These are phyloP conservation scores for Danielozyma ontarioensis DNA, from an alignment of 805 yeast genomes.

Conservation along the genomic window DNA sequence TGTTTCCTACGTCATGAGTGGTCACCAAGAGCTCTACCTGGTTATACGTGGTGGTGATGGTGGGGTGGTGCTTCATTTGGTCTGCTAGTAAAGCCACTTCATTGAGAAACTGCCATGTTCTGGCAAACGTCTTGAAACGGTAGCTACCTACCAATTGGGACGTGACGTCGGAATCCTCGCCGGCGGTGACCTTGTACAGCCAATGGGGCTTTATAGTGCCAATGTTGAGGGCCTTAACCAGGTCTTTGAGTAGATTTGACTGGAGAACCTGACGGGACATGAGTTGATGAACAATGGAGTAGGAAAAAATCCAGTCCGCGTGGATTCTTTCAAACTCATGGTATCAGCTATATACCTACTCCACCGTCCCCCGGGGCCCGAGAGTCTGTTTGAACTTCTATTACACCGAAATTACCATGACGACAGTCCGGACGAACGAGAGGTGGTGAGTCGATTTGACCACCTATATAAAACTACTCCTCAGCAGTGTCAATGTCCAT, in stretches of 20 bases:
- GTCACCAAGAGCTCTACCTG: slow-evolving; percentile 48
- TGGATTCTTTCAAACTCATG: slow-evolving; percentile 15
- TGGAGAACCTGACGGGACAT: slow-evolving; percentile 1
- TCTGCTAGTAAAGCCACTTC: slow-evolving; percentile 55
- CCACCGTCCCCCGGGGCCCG: slow-evolving; percentile 26
- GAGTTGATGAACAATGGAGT: too few species aligned
- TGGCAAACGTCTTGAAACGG: slow-evolving; percentile 47
- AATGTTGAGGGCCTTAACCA: slow-evolving; percentile 2
- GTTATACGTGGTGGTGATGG: slow-evolving; percentile 59
- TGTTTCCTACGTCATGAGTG: slow-evolving; percentile 58
- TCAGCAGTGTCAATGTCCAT: slow-evolving; percentile 27
- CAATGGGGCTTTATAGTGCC: not conserved
- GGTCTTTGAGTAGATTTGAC: slow-evolving; percentile 3
- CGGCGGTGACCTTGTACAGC: not conserved
- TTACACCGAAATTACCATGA: slow-evolving; percentile 30
- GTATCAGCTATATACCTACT: slow-evolving; percentile 34
- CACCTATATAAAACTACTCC: slow-evolving; percentile 12
- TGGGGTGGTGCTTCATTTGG: slow-evolving; percentile 64
- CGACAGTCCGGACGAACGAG: slow-evolving; percentile 20
- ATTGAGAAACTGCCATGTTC: slow-evolving; percentile 64
- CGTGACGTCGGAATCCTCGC: not conserved
- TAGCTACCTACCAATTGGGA: slow-evolving; percentile 28
- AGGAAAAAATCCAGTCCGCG: too few species aligned
- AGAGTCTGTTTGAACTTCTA: slow-evolving; percentile 24
- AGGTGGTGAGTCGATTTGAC: slow-evolving; percentile 22